phyloP scores from a whole-genome alignment of 2,329 filamentous ascomycete genomes.

The Hymenoscyphus infarciens region DNA sequence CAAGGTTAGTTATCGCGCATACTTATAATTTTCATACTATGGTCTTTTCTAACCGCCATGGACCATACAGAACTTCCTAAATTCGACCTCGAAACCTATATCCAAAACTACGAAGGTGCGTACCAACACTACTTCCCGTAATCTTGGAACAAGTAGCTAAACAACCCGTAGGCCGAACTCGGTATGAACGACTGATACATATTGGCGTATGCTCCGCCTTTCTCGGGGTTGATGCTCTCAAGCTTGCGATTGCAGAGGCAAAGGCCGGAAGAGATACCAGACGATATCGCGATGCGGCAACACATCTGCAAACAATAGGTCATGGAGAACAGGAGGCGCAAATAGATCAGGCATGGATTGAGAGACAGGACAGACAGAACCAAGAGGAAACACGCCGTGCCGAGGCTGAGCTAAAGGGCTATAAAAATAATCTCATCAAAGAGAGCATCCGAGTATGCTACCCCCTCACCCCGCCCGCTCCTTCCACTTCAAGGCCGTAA shows the following conservation, averaged over 20 bases:
- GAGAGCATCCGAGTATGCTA: slow-evolving; percentile 81
- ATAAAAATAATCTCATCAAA: slow-evolving; percentile 96
- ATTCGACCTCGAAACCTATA: slow-evolving; percentile 87
- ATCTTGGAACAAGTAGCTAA: not conserved
- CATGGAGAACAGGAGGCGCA: slow-evolving; percentile 65
- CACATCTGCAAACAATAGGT: slow-evolving; percentile 58
- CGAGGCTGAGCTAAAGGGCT: slow-evolving; percentile 81
- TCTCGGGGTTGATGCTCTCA: slow-evolving; percentile 76
- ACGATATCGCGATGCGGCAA: slow-evolving; percentile 66
- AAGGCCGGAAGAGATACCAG: slow-evolving; percentile 71
- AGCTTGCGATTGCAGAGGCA: slow-evolving; percentile 70
- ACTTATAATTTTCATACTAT: not conserved
- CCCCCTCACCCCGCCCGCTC: not conserved
- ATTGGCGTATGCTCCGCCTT: slow-evolving; percentile 77
- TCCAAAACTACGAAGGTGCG: slow-evolving; percentile 81
- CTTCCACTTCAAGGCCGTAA: not conserved
- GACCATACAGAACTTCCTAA: slow-evolving; percentile 55
- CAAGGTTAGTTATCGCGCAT: slow-evolving; percentile 20
- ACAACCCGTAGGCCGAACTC: slow-evolving; percentile 62
- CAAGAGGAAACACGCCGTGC: slow-evolving; percentile 69
- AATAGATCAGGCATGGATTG: slow-evolving; percentile 72
- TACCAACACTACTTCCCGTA: not conserved
- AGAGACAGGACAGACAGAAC: slow-evolving; percentile 62
- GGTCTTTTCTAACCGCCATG: not conserved
- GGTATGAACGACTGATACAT: slow-evolving; percentile 73